Percentiles rank a stretch among this genome's conserved stretches.
Conservation (phyloP, 2,329 filamentous ascomycete genomes). For the Fusarium azukiicola region DNA sequence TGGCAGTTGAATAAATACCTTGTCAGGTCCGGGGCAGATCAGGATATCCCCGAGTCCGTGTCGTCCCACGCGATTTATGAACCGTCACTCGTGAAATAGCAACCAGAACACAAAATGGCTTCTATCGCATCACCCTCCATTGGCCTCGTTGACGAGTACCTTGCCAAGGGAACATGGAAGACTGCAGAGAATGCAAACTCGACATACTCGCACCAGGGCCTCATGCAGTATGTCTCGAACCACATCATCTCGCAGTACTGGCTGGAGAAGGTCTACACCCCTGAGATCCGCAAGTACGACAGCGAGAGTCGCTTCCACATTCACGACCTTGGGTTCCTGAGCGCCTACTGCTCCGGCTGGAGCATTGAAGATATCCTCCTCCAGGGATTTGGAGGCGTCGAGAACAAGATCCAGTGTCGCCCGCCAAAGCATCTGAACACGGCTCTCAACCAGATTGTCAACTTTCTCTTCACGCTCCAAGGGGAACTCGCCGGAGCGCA, state of each 20-base stretch:
- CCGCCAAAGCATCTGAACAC: constrained; percentile 52
- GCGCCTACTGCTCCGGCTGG: constrained; percentile 53
- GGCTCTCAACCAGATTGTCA: constrained; percentile 52
- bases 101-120: background rate
- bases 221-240: constrained; percentile 53
- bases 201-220: constrained; percentile 50
- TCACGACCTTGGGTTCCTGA: constrained; percentile 50
- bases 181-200: constrained; percentile 51
- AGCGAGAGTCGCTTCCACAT: constrained; percentile 51
- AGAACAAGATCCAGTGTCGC: constrained; percentile 53
- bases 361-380: constrained; percentile 51
- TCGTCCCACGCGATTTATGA: background rate
- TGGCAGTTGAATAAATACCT: background rate
- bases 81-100: too few relatives aligned
- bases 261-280: constrained; percentile 50
- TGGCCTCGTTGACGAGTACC: constrained; percentile 48
- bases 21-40: background rate
- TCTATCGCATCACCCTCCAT: constrained; percentile 36
- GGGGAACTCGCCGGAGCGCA: constrained; percentile 51
- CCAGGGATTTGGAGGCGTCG: constrained; percentile 49
- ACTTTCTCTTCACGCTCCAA: constrained; percentile 50
- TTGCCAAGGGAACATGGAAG: constrained; percentile 50
- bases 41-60: background rate
- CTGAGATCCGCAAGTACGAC: constrained; percentile 43
- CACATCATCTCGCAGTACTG: constrained; percentile 52